Percentiles rank a stretch among this genome's conserved stretches.
phyloP scores from a whole-genome alignment of 108 stramenopile genomes.

The Discostella stelligeroides region DNA sequence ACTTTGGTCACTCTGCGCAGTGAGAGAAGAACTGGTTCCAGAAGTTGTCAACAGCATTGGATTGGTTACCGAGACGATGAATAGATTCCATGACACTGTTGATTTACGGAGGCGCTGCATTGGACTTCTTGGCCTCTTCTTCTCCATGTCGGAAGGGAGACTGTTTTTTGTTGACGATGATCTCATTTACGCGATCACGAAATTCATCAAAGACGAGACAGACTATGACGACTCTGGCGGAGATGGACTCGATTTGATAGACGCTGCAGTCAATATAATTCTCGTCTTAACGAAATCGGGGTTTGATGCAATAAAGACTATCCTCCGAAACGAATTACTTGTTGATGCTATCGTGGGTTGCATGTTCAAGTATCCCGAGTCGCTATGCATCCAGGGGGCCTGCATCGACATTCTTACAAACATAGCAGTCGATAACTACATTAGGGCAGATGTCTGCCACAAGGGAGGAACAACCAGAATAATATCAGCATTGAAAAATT shows the following conservation, averaged over 20 bases:
- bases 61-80: conserved; percentile 21
- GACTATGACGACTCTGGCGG: conserved; percentile 14
- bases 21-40: conserved; percentile 13
- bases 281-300: conserved; percentile 16
- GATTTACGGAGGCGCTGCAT: conserved; percentile 24
- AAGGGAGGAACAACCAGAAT: conserved; percentile 32
- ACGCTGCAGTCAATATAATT: conserved; percentile 12
- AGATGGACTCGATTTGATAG: conserved; percentile 7
- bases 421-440: conserved; percentile 27
- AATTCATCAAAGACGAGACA: conserved; percentile 17
- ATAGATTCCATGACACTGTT: conserved; percentile 12
- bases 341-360: conserved; percentile 28
- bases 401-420: conserved; percentile 26
- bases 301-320: conserved; percentile 4
- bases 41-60: conserved; percentile 10
- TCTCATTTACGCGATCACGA: conserved; percentile 5
- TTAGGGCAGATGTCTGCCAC: conserved; percentile 18
- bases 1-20: conserved; percentile 28
- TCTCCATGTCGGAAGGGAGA: conserved; percentile 4
- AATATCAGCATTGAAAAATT: conserved; percentile 18
- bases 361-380: conserved; percentile 32
- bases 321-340: conserved; percentile 14
- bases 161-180: conserved; percentile 23
- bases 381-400: conserved; percentile 16
- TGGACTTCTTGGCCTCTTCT: conserved; percentile 25